Conservation (phyloP, 176 grass and related monocot species). For the Sorghum bicolor region Sorghum_bicolor_NCBIv3 NC_012873.2:5618501-5619000, state of each 20-base stretch:
- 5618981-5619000: conserved; percentile 30
- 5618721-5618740: too few relatives aligned
- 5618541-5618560: too few relatives aligned
- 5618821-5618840: conserved; percentile 8
- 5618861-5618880: not conserved
- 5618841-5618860: not conserved
- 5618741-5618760: not conserved
- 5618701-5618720: too few relatives aligned
- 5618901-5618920: conserved; percentile 34
- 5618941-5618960: conserved; percentile 31
- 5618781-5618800: not conserved
- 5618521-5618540: too few relatives aligned
- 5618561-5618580: too few relatives aligned
- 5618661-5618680: too few relatives aligned
- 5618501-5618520: too few relatives aligned
- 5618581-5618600: too few relatives aligned
- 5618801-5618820: conserved; percentile 10
- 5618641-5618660: too few relatives aligned
- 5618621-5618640: too few relatives aligned
- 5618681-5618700: too few relatives aligned
- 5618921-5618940: conserved; percentile 35
- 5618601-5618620: too few relatives aligned
- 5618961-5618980: conserved; percentile 1
- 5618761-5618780: not conserved
- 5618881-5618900: not conserved